Percentiles rank a stretch among this genome's conserved stretches.
These are phyloP conservation scores for Colletotrichum zoysiae DNA, from an alignment of 2,329 filamentous ascomycete genomes.

Conservation along the genomic window DNA sequence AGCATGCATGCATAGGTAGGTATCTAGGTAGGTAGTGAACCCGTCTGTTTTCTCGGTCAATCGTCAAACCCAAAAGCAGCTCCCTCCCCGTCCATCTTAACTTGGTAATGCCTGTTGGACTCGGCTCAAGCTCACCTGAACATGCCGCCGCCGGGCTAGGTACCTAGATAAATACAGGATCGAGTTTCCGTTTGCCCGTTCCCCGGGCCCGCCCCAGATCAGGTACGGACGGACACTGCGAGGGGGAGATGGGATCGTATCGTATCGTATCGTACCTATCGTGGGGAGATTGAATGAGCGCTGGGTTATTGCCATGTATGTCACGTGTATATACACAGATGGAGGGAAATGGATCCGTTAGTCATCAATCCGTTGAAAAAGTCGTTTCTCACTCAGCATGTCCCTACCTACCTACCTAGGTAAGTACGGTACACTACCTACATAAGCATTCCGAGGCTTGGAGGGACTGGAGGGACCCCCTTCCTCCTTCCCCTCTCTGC, in stretches of 20 bases:
- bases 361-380: no score
- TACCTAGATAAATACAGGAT: background rate
- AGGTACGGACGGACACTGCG: background rate
- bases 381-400: no score
- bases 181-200: background rate
- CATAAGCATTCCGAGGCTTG: background rate
- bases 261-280: no score
- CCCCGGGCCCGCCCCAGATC: background rate
- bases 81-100: background rate
- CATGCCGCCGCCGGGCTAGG: background rate
- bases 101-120: conserved; percentile 28
- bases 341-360: no score
- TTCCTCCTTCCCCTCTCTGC: conserved; percentile 17
- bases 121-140: conserved; percentile 29
- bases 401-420: no score
- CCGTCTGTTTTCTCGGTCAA: background rate
- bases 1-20: no score
- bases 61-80: background rate
- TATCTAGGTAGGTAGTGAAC: no score
- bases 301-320: background rate
- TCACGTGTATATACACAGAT: background rate
- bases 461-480: background rate
- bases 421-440: no score
- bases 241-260: no score
- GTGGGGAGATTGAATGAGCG: background rate